Percentiles rank a stretch among this genome's conserved stretches.
These are phyloP conservation scores for Trichoderma harzianum DNA, from an alignment of 2,329 filamentous ascomycete species.

Conservation along the genomic window DNA sequence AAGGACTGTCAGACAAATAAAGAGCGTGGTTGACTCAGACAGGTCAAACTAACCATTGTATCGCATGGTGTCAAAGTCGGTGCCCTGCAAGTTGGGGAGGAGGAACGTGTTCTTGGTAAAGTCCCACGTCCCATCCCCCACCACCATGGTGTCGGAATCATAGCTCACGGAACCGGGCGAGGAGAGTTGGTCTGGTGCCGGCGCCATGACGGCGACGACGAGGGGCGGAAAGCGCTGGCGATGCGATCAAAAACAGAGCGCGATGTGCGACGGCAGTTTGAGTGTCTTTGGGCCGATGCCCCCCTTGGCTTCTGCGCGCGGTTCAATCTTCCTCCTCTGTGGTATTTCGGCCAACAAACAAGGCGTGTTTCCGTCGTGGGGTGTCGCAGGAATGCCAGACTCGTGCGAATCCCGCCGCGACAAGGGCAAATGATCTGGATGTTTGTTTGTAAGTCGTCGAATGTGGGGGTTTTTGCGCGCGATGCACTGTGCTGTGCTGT, in stretches of 20 bases:
- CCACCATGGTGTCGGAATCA: conserved; percentile 67
- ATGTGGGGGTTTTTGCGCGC: background rate
- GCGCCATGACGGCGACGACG: conserved; percentile 56
- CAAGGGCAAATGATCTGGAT: background rate
- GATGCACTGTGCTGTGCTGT: background rate
- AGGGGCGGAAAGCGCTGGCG: background rate
- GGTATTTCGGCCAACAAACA: background rate
- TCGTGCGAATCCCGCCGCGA: conserved; percentile 1
- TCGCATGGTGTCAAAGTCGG: conserved; percentile 78
- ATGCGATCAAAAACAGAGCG: background rate
- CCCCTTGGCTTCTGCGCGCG: background rate
- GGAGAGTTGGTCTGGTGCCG: conserved; percentile 58
- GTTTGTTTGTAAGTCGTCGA: background rate
- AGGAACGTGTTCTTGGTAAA: conserved; percentile 73
- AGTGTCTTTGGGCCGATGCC: background rate
- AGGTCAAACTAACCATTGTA: conserved; percentile 65
- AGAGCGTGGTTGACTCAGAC: background rate
- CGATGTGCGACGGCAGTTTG: background rate
- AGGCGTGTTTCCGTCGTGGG: background rate
- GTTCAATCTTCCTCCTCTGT: background rate
- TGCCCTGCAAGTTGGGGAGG: conserved; percentile 69
- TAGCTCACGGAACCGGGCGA: conserved; percentile 71
- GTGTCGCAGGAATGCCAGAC: background rate
- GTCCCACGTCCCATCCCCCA: conserved; percentile 84
- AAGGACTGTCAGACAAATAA: conserved; percentile 20